phyloP scores from a whole-genome alignment of 2,329 filamentous ascomycete species.

The Stachybotrys chlorohalonatus region DNA sequence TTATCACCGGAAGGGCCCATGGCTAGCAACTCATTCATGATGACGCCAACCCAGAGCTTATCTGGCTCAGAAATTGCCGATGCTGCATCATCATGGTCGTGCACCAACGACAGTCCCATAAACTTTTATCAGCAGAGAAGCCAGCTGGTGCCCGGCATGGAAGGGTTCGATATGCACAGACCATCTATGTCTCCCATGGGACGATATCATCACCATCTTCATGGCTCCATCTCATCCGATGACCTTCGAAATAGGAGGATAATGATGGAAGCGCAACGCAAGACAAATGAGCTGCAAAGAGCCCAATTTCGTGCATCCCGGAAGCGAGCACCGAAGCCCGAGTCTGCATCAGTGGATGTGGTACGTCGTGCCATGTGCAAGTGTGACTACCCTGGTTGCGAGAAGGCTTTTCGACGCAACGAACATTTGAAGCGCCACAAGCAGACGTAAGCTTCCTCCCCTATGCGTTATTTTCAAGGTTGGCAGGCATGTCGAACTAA shows the following conservation, averaged over 20 bases:
- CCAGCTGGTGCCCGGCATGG: constrained; percentile 20
- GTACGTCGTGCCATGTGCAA: constrained; percentile 31
- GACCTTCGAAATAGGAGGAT: constrained; percentile 26
- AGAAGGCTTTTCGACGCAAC: constrained; percentile 39
- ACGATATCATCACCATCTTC: constrained; percentile 14
- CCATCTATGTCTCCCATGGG: constrained; percentile 24
- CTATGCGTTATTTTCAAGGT: background rate
- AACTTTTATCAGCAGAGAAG: constrained; percentile 26
- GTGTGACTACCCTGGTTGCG: constrained; percentile 37
- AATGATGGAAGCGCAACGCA: constrained; percentile 32
- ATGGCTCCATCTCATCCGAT: constrained; percentile 22
- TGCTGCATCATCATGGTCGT: constrained; percentile 27
- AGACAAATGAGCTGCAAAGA: constrained; percentile 33
- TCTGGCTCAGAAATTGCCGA: constrained; percentile 29
- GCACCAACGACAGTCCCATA: constrained; percentile 30
- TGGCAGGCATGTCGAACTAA: background rate
- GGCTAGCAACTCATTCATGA: constrained; percentile 24
- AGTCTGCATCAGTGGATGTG: constrained; percentile 3
- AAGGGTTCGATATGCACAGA: constrained; percentile 24
- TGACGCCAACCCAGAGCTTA: constrained; percentile 29
- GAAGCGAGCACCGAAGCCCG: constrained; percentile 9
- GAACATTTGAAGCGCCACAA: constrained; percentile 49
- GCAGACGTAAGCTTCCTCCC: constrained; percentile 33
- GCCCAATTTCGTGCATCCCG: constrained; percentile 21
- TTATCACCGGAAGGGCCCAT: constrained; percentile 24